phyloP scores from a whole-genome alignment of 139 green algal genomes.

The Pseudopediastrum boryanum region DNA sequence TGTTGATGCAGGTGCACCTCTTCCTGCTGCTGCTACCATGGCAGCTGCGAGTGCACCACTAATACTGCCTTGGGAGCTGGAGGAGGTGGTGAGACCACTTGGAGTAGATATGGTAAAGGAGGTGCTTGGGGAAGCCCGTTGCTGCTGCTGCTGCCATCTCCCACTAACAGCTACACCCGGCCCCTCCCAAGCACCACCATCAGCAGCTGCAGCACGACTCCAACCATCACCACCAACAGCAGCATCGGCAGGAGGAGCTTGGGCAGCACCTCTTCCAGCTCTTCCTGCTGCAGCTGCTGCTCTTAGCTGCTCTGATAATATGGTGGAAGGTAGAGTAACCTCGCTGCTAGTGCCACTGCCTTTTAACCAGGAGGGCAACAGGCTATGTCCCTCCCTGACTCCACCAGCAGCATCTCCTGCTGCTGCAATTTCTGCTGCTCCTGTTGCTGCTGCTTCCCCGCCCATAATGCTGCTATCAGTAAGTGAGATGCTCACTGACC shows the following conservation, averaged over 20 bases:
- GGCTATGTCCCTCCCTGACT: too few species aligned
- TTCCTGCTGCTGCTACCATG: conserved; percentile 12
- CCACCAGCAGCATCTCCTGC: background rate
- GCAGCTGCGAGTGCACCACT: conserved; percentile 3
- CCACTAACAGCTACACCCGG: background rate
- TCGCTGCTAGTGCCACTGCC: background rate
- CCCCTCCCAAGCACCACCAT: background rate
- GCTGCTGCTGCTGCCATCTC: background rate
- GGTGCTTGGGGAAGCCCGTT: background rate
- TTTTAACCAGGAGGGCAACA: too few species aligned
- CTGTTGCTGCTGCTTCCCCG: conserved; percentile 18
- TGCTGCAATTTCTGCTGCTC: background rate
- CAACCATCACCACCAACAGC: background rate
- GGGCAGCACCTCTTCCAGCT: background rate
- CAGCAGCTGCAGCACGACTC: background rate
- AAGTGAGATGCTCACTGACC: conserved; percentile 1
- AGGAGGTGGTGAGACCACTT: background rate
- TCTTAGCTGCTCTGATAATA: background rate
- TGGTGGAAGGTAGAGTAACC: background rate
- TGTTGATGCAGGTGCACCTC: too few species aligned
- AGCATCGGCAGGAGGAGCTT: background rate
- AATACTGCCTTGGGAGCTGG: background rate
- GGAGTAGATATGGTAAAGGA: background rate
- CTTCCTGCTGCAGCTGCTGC: background rate
- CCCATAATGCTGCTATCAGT: conserved; percentile 12